A percentile compares a stretch with the other conserved stretches of the same genome.
Evolutionary conservation across 179 eudicot species (phyloP).

Genomic region (Spinacia oleracea): DNA sequence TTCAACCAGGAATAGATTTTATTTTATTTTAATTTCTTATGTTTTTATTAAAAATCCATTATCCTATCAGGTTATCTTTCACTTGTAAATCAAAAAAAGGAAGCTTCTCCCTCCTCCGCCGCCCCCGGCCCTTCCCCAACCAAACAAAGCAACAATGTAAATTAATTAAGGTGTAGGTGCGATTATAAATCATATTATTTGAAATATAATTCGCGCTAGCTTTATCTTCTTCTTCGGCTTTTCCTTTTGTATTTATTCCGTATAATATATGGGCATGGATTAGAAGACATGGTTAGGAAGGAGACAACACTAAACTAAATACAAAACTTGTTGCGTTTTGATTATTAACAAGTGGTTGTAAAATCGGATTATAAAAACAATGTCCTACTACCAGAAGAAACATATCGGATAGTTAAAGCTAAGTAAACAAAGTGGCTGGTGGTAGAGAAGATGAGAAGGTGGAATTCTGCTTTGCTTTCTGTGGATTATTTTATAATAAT

Average conservation of each 20-base stretch:
- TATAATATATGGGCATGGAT: constrained; percentile 21
- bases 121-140: background rate
- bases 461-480: constrained; percentile 21
- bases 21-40: background rate
- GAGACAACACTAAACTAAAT: background rate
- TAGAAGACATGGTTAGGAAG: constrained; percentile 13
- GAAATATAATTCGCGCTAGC: constrained; percentile 33
- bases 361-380: constrained; percentile 17
- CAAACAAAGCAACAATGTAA: constrained; percentile 24
- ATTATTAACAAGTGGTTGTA: constrained; percentile 25
- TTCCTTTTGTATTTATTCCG: background rate
- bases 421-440: constrained; percentile 25
- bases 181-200: constrained; percentile 23
- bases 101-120: constrained; percentile 23
- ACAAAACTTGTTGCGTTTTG: background rate
- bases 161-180: constrained; percentile 31
- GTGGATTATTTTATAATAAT: background rate
- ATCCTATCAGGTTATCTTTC: constrained; percentile 21
- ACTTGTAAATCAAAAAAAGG: constrained; percentile 38
- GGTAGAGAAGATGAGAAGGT: constrained; percentile 20
- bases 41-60: background rate
- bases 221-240: constrained; percentile 10
- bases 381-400: constrained; percentile 4
- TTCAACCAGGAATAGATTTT: constrained; percentile 14
- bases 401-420: background rate